A percentile compares a stretch with the other conserved stretches of the same genome.
phyloP scores from a whole-genome alignment of 768 basidiomycete genomes.

The Xerocomellus amylosporus region DNA sequence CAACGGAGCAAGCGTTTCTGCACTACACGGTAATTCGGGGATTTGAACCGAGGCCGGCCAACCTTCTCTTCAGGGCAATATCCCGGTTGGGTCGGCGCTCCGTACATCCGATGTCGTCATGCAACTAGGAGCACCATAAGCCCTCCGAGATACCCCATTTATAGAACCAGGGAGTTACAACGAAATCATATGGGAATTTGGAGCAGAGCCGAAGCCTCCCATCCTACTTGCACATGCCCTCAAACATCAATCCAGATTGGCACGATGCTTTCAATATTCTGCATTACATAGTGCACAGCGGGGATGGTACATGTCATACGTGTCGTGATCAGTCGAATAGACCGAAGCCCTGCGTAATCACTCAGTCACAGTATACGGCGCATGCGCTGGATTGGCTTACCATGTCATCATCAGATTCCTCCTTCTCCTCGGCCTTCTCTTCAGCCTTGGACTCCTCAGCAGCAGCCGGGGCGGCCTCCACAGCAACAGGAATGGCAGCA shows the following conservation, averaged over 20 bases:
- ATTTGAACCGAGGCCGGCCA: neutral
- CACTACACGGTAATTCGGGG: too few species aligned
- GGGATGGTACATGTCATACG: slow-evolving; percentile 15
- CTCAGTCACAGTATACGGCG: neutral
- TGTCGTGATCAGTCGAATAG: slow-evolving; percentile 68
- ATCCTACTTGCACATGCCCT: neutral
- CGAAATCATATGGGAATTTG: too few species aligned
- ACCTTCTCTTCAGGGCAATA: neutral
- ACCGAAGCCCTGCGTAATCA: slow-evolving; percentile 73
- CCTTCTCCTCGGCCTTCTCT: slow-evolving; percentile 80
- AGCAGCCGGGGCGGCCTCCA: slow-evolving; percentile 49
- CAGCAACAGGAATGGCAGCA: slow-evolving; percentile 65
- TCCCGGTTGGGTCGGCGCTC: slow-evolving; percentile 1
- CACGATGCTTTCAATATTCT: slow-evolving; percentile 16
- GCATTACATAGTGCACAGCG: slow-evolving; percentile 22
- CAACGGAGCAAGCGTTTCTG: too few species aligned
- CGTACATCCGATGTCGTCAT: neutral
- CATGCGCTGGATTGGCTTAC: slow-evolving; percentile 38
- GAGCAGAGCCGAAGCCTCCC: neutral
- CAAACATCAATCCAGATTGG: slow-evolving; percentile 2
- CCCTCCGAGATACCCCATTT: slow-evolving; percentile 15
- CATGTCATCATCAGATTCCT: slow-evolving; percentile 89
- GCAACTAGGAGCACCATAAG: neutral
- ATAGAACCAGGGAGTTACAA: neutral
- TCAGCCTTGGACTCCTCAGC: slow-evolving; percentile 59